These are phyloP conservation scores for Cercis canadensis DNA, from an alignment of 306 rosid genomes.

Conservation along the genomic window DNA sequence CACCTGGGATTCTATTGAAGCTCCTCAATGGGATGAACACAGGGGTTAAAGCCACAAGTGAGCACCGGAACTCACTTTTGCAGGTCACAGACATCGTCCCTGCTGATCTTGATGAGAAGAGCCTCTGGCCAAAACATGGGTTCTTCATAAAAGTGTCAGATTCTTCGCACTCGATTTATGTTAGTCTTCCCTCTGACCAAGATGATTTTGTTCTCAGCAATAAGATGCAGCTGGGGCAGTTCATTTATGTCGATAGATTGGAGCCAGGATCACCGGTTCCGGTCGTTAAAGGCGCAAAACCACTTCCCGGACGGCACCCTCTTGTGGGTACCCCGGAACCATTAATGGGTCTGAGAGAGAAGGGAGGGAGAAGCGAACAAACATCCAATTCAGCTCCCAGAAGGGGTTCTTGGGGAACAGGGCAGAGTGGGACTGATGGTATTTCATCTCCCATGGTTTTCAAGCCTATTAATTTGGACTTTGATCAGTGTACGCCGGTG, in stretches of 20 bases:
- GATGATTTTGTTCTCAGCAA: constrained; percentile 82
- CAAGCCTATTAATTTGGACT: constrained; percentile 76
- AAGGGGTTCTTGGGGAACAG: constrained; percentile 92
- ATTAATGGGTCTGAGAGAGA: constrained; percentile 71
- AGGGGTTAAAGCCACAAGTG: constrained; percentile 73
- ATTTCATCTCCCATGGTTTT: constrained; percentile 62
- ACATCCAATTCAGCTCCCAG: constrained; percentile 48
- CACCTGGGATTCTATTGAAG: constrained; percentile 84
- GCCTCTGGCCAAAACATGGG: constrained; percentile 76
- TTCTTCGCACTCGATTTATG: constrained; percentile 88
- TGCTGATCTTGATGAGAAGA: constrained; percentile 84
- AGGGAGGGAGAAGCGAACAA: constrained; percentile 44
- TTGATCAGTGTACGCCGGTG: constrained; percentile 85
- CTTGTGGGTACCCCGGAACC: constrained; percentile 88
- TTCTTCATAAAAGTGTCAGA: constrained; percentile 85
- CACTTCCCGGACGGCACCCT: constrained; percentile 88
- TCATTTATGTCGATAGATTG: constrained; percentile 75
- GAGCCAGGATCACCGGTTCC: constrained; percentile 95
- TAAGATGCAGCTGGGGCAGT: constrained; percentile 91
- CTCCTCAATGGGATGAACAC: constrained; percentile 75
- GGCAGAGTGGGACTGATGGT: constrained; percentile 42
- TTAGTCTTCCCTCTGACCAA: constrained; percentile 77
- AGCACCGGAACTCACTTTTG: constrained; percentile 80
- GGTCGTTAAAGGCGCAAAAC: constrained; percentile 69
- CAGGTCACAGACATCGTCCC: constrained; percentile 96